A percentile compares a stretch with the other conserved stretches of the same genome.
Conservation (phyloP, 805 yeast species). For the Suhomyces emberorum region DNA sequence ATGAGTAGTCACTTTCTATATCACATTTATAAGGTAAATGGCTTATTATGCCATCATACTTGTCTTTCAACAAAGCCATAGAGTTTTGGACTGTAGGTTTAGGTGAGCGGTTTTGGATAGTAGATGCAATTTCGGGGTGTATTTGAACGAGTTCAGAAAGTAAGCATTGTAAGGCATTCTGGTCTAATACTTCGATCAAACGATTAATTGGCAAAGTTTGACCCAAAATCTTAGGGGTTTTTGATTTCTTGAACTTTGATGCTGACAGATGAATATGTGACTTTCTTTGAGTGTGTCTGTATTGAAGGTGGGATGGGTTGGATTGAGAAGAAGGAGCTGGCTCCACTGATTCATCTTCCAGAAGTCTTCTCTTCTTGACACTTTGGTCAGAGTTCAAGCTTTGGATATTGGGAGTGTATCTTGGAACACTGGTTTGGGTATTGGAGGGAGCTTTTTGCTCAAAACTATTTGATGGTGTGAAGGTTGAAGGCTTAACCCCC, state of each 20-base stretch:
- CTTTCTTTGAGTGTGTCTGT: slow-evolving; percentile 4
- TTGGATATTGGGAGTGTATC: slow-evolving; percentile 10
- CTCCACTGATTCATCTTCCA: slow-evolving; percentile 10
- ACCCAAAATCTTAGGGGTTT: slow-evolving; percentile 49
- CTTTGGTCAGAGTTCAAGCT: neutral
- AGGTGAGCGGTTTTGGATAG: slow-evolving; percentile 53
- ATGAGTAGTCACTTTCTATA: slow-evolving; percentile 69
- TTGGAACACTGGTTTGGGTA: slow-evolving; percentile 7
- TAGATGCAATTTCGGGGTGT: slow-evolving; percentile 60
- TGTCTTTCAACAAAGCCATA: slow-evolving; percentile 45
- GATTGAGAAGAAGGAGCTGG: slow-evolving; percentile 1
- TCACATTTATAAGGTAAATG: slow-evolving; percentile 77
- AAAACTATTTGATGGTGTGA: neutral
- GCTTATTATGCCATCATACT: slow-evolving; percentile 42
- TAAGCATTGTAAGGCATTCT: slow-evolving; percentile 49
- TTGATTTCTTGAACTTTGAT: slow-evolving; percentile 24
- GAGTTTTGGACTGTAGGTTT: slow-evolving; percentile 54
- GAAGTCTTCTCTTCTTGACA: slow-evolving; percentile 14
- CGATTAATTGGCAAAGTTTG: slow-evolving; percentile 61
- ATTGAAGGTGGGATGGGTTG: slow-evolving; percentile 3
- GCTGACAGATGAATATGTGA: neutral
- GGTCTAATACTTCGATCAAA: slow-evolving; percentile 66
- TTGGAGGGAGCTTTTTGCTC: neutral
- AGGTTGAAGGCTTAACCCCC: slow-evolving; percentile 14
- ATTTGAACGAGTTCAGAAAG: slow-evolving; percentile 49